Base-by-base conservation (phyloP, 2,329 filamentous ascomycete genomes). In the Diaporthe sp. region DNA sequence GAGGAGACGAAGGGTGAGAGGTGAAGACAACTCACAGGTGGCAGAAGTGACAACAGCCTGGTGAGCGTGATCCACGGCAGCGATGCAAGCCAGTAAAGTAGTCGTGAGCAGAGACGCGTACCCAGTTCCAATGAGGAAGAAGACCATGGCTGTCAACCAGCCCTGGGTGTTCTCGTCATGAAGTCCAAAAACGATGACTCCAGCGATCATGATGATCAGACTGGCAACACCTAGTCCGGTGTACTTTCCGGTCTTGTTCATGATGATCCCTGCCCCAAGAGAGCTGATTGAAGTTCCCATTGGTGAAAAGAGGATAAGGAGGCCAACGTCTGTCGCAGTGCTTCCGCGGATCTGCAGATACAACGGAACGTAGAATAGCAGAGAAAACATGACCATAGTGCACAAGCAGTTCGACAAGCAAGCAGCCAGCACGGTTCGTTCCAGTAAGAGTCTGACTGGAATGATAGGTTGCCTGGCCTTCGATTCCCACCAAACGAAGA, bases 251-350 rank as follows among this genome's bases (percentile, higher is more conserved):
- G 49, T 51, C 49, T 51, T 51, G 10, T 51, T 51, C 49, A 51
- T 51, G 10, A 51, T n/a, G n/a, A 51, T 51, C 4, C 49, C 49
- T 6, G 49, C 49, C 49, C 49, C 49, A n/a, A 51, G 22, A 8
- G 49, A 51, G 49, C 49, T 51, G 22, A 51, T 51, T 51, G 49
- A 51, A 51, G 22, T 51, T 51, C 49, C 49, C 49, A 51, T 51
- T 25, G 49, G 49, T 9, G 49, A 51, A 19, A 51, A 51, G 4
- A 51, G 49, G 49, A 51, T n/a, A 13, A 51, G 49, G 1, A 51
- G 7, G 8, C 49, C 49, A 25, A 51, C 49, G 1, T 51, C 49
- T n/a, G 49, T 51, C 22, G 49, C 49, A 25, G 49, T n/a, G 22
- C 49, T 51, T 25, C 49, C 49, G 49, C 49, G 49, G 13, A 51